Evolutionary conservation across 805 yeast genomes (phyloP), one percentile per base, ranked within the genome.

Genomic region (Candida ulmi): DNA sequence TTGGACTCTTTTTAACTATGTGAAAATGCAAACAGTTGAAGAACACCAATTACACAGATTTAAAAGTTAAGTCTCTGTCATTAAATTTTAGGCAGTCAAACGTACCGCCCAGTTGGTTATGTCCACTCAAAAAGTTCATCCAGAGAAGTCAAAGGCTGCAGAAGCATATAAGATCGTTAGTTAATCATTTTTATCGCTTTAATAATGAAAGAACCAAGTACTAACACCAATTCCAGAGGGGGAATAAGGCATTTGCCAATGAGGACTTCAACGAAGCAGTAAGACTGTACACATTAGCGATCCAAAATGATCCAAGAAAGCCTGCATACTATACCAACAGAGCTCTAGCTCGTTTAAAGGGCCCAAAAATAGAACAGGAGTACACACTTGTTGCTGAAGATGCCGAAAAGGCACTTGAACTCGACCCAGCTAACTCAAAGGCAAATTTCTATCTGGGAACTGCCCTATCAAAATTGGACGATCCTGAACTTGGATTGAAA

Each of bases 401-500:
- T 36, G 43, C 55, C 33, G 41, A 49, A 23, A 41, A 44, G 32
- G 60, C 62, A 3, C 30, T 57, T 19, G 54, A 51, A 12, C 28
- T 59, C 12, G 55, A 51, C n/a, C 44, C 47, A 8, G 41, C 37
- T 8, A 43, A 48, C 37, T 44, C 42, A 26, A 33, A 15, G 38
- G 40, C 38, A 11, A 18, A 27, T 23, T 39, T 18, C 13, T 31
- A 19, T 19, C 41, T 47, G 25, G 63, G 58, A 17, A 46, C 53
- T 21, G 58, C 56, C 2, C 44, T 51, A 32, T 37, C 44, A 9
- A 55, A 45, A 17, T 42, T 55, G n/a, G 50, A 41, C 16, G 41
- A 58, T n/a, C 52, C 60, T 2, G 46, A 43, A 19, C 48, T 47
- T 35, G 60, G 62, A 2, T 46, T 53, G 24, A 35, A 40, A 6